These are phyloP conservation scores for Pulveroboletus sp. DNA, from an alignment of 768 basidiomycete species.

Conservation along the genomic window DNA sequence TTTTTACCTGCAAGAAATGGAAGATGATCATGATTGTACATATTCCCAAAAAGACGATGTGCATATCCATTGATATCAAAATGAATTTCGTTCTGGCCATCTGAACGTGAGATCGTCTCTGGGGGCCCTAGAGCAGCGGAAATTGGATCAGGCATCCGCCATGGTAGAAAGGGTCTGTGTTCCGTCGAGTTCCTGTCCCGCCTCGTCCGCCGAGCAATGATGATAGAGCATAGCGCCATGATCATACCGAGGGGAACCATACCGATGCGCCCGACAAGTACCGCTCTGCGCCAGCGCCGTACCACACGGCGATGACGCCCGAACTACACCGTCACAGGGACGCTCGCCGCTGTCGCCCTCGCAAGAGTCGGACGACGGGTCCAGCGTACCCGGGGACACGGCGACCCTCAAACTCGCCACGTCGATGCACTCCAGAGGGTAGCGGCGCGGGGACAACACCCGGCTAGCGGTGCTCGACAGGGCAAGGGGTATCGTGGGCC, in stretches of 20 bases:
- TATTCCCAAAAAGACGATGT: constrained; percentile 11
- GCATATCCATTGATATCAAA: not conserved
- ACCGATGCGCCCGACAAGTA: not conserved
- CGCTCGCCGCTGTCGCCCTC: not conserved
- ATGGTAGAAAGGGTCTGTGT: constrained; percentile 5
- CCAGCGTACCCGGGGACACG: too few species aligned
- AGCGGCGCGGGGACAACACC: not conserved
- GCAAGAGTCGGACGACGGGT: not conserved
- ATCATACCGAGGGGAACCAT: not conserved
- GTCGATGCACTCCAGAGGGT: not conserved
- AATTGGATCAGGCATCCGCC: not conserved
- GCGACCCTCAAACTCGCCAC: not conserved
- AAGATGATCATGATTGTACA: constrained; percentile 25
- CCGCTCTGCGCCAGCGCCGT: not conserved
- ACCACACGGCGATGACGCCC: too few species aligned
- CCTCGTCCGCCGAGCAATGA: constrained; percentile 4
- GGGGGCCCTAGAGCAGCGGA: not conserved
- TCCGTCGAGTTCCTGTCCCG: not conserved
- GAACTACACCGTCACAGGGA: not conserved
- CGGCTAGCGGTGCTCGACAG: not conserved
- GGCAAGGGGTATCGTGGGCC: not conserved
- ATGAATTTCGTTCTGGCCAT: not conserved
- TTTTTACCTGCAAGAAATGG: constrained; percentile 24
- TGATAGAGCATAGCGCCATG: constrained; percentile 1
- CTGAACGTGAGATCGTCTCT: too few species aligned